These are phyloP conservation scores for Blepharisma japonicum DNA, from an alignment of 73 alveolate species.

Conservation along the genomic window DNA sequence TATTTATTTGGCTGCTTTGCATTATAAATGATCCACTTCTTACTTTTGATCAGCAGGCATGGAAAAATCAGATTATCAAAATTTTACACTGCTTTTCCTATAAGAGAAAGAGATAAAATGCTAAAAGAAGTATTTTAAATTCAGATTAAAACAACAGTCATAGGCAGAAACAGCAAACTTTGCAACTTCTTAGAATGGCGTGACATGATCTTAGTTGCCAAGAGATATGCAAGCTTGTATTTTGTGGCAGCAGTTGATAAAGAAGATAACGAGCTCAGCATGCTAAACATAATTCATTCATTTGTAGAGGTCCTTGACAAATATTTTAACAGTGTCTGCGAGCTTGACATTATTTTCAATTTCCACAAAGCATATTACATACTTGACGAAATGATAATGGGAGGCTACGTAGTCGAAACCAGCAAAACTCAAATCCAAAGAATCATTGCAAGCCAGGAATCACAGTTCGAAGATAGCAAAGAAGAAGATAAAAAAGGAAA, in stretches of 20 bases:
- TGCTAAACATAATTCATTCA: constrained; percentile 85
- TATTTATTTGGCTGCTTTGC: no score
- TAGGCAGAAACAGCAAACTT: constrained; percentile 73
- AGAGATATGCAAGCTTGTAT: constrained; percentile 92
- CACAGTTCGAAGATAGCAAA: constrained; percentile 12
- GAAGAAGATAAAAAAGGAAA: not conserved
- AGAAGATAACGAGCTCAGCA: constrained; percentile 89
- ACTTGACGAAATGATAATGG: constrained; percentile 91
- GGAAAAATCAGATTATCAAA: constrained; percentile 92
- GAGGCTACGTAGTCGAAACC: constrained; percentile 90
- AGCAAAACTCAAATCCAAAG: constrained; percentile 57
- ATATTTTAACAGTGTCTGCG: constrained; percentile 95
- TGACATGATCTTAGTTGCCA: constrained; percentile 72
- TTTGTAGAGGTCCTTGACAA: constrained; percentile 93
- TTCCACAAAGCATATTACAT: constrained; percentile 94
- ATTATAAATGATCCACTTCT: constrained; percentile 70
- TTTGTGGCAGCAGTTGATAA: constrained; percentile 90
- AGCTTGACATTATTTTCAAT: constrained; percentile 91
- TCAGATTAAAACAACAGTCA: constrained; percentile 65
- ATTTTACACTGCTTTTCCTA: constrained; percentile 84
- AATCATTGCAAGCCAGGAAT: constrained; percentile 39
- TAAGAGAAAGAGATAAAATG: constrained; percentile 59
- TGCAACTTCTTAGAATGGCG: constrained; percentile 78
- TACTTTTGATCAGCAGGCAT: constrained; percentile 84
- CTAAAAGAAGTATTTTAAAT: constrained; percentile 34